A percentile compares a stretch with the other conserved stretches of the same genome.
phyloP scores from a whole-genome alignment of 495 filamentous ascomycete genomes.

The Oidiodendron maius region DNA sequence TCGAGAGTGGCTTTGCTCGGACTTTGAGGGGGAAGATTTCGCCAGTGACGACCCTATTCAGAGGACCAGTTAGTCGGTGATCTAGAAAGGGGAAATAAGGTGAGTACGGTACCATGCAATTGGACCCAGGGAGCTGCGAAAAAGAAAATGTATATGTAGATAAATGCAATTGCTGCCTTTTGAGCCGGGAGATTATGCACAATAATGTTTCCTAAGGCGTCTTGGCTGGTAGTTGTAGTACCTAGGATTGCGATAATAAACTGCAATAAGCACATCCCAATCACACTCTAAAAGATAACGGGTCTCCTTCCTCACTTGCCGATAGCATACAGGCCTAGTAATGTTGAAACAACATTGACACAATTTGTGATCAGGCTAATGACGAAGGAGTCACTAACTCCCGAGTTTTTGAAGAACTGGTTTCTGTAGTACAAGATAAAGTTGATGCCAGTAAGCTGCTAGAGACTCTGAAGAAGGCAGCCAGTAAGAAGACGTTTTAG shows the following conservation, averaged over 20 bases:
- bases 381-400: slow-evolving; percentile 59
- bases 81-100: not conserved
- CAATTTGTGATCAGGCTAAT: slow-evolving; percentile 62
- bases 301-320: slow-evolving; percentile 69
- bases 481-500: slow-evolving; percentile 67
- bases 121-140: slow-evolving; percentile 64
- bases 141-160: slow-evolving; percentile 71
- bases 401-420: slow-evolving; percentile 63
- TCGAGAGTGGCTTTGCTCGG: slow-evolving; percentile 64
- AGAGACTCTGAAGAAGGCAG: slow-evolving; percentile 67
- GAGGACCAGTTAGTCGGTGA: not conserved
- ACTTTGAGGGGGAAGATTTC: slow-evolving; percentile 72
- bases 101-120: not conserved
- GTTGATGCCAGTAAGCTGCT: slow-evolving; percentile 64
- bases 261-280: slow-evolving; percentile 65
- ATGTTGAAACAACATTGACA: slow-evolving; percentile 63
- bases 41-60: slow-evolving; percentile 54
- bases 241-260: slow-evolving; percentile 65
- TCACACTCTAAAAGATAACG: slow-evolving; percentile 62
- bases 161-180: slow-evolving; percentile 39
- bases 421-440: slow-evolving; percentile 71
- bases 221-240: slow-evolving; percentile 42
- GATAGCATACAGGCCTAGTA: slow-evolving; percentile 65
- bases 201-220: slow-evolving; percentile 26
- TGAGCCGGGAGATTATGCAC: slow-evolving; percentile 36